Base-by-base conservation (phyloP, 805 yeast species). In the Candida insectorum region DNA sequence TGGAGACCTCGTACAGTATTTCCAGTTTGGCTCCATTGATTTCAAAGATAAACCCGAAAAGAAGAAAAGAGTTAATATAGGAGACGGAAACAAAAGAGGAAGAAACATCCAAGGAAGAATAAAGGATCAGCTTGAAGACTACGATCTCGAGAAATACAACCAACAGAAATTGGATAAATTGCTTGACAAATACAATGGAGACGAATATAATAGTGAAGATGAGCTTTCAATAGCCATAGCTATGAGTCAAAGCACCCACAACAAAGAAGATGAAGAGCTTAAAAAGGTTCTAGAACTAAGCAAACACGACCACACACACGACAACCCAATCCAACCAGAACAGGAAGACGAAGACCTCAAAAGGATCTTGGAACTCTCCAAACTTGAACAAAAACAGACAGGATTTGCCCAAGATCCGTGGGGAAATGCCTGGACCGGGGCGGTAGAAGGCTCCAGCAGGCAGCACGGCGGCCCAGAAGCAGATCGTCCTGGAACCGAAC, bases 151-250 rank as follows among this genome's bases (percentile, higher is more conserved):
- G 16, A 48, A 54, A 31, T 55, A 55, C 36, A 39, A 45, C 15
- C 37, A 44, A 20, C 39, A 42, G 10, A 45, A 56, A 37, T 40
- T 49, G 6, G 48, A 54, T 5, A 39, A 40, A 8, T 48, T 69
- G 31, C 43, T 70, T 17, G 63, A 63, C 22, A 72, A 65, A 49
- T 75, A 62, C 46, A 75, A 75, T 45, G 81, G 80, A 2, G 48
- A 49, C 12, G 49, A 49, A 3, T 45, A 48, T 11, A 44, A 40
- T 14, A 52, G 49, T 4, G 69, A 64, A 32, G 65, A 65, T 5
- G 73, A 67, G 36, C 41, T 65, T 17, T 54, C 60, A 16, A 47
- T 67, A 45, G 75, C 73, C 1, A 34, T 71, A 28, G 75, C 75
- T 4, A 38, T 72, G 41, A 60, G 65, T 33, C 47, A 52, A 43